phyloP scores from a whole-genome alignment of 805 yeast genomes.

The Yarrowia porcina region DNA sequence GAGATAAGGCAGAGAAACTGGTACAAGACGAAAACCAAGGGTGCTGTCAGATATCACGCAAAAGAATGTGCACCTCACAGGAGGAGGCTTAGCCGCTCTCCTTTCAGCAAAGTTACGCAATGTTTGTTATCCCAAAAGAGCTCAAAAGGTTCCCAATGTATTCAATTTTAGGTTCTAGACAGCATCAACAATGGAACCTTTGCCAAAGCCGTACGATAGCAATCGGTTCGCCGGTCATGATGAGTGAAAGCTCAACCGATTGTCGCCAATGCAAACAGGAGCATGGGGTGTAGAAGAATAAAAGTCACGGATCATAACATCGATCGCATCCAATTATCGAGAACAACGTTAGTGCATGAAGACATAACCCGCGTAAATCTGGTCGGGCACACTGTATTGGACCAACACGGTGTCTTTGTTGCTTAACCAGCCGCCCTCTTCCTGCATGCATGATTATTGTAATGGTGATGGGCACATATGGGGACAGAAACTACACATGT shows the following conservation, averaged over 20 bases:
- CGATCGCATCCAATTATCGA: neutral
- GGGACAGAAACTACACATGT: neutral
- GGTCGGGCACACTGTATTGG: slow-evolving; percentile 17
- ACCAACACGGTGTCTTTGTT: slow-evolving; percentile 16
- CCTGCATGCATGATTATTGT: slow-evolving; percentile 20
- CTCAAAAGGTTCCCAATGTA: slow-evolving; percentile 7
- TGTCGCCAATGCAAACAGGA: too few relatives aligned
- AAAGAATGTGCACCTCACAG: neutral
- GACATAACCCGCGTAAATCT: neutral
- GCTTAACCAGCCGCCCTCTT: slow-evolving; percentile 23
- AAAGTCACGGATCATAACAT: too few relatives aligned
- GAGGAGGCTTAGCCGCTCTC: slow-evolving; percentile 2
- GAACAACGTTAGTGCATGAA: neutral
- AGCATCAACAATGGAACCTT: slow-evolving; percentile 20
- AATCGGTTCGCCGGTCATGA: neutral
- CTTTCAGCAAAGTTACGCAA: slow-evolving; percentile 9
- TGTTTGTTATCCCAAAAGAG: slow-evolving; percentile 21
- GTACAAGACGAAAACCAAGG: neutral
- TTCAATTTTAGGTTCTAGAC: slow-evolving; percentile 1
- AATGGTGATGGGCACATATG: slow-evolving; percentile 12
- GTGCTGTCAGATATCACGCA: neutral
- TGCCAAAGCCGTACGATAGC: slow-evolving; percentile 22
- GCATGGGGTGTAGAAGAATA: too few relatives aligned
- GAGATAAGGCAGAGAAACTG: neutral
- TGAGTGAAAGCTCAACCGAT: too few relatives aligned